phyloP scores from a whole-genome alignment of 2,329 filamentous ascomycete genomes.

The Grosmannia clavigera region DNA sequence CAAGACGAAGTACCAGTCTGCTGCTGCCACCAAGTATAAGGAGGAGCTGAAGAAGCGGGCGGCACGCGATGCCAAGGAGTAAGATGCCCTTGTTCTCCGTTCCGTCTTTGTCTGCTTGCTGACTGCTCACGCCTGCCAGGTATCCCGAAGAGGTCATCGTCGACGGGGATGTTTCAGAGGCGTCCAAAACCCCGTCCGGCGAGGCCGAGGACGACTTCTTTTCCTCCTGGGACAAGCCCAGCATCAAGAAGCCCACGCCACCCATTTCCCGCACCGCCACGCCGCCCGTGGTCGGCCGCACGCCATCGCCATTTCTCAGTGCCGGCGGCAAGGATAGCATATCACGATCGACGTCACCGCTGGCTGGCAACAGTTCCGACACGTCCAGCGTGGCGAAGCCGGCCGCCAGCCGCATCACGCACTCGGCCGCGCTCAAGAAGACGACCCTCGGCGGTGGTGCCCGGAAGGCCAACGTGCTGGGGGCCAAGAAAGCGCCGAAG shows the following conservation, averaged over 20 bases:
- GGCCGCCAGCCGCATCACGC: constrained; percentile 58
- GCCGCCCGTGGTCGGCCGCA: constrained; percentile 67
- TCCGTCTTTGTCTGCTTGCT: neutral
- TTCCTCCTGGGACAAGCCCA: constrained; percentile 96
- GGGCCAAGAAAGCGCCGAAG: constrained; percentile 70
- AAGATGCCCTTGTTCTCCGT: constrained; percentile 22
- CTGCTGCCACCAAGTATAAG: constrained; percentile 93
- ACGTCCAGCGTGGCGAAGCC: constrained; percentile 36
- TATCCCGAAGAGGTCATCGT: constrained; percentile 77
- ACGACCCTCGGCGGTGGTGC: constrained; percentile 52
- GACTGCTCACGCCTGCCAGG: constrained; percentile 29
- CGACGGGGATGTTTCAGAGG: constrained; percentile 54
- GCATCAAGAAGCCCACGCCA: constrained; percentile 91
- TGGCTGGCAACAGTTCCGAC: constrained; percentile 43
- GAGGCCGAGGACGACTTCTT: constrained; percentile 92
- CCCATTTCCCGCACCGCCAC: constrained; percentile 83
- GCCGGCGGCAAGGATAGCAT: constrained; percentile 53
- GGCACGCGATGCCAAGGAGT: constrained; percentile 75
- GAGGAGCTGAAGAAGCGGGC: constrained; percentile 85
- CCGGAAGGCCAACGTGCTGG: constrained; percentile 75
- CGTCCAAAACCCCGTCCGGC: constrained; percentile 62
- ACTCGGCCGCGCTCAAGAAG: constrained; percentile 76
- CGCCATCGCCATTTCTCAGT: constrained; percentile 81
- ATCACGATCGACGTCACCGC: constrained; percentile 72
- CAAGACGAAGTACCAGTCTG: constrained; percentile 93